These are phyloP conservation scores for Xylariales sp. DNA, from an alignment of 2,329 filamentous ascomycete genomes.

Conservation along the genomic window DNA sequence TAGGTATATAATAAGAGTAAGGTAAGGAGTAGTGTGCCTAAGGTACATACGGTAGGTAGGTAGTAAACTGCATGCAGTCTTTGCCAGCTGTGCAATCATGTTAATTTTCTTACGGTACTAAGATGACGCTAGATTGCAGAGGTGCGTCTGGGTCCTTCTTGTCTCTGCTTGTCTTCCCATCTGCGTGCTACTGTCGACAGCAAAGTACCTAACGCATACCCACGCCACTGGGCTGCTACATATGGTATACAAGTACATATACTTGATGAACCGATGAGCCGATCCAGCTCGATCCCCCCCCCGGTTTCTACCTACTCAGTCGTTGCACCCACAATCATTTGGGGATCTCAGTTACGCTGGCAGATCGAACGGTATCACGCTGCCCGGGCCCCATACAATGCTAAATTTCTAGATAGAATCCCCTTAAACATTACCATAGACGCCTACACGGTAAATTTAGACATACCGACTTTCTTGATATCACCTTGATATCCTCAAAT, in stretches of 20 bases:
- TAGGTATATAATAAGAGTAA: too few species aligned
- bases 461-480: slow-evolving; percentile 43
- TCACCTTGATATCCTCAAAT: slow-evolving; percentile 42
- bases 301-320: slow-evolving; percentile 11
- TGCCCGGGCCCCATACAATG: slow-evolving; percentile 46
- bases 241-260: slow-evolving; percentile 27
- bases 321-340: slow-evolving; percentile 40
- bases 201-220: neutral
- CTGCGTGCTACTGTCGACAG: too few species aligned
- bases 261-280: slow-evolving; percentile 29
- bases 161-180: neutral
- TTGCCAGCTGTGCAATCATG: slow-evolving; percentile 5
- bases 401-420: slow-evolving; percentile 48
- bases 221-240: slow-evolving; percentile 14
- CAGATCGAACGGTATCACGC: slow-evolving; percentile 47
- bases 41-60: too few species aligned
- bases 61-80: neutral
- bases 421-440: slow-evolving; percentile 52
- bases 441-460: slow-evolving; percentile 39
- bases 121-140: slow-evolving; percentile 11
- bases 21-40: too few species aligned
- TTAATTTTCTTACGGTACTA: slow-evolving; percentile 14
- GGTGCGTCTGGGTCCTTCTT: neutral
- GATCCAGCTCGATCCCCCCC: slow-evolving; percentile 23
- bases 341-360: slow-evolving; percentile 50